Conservation (phyloP, 2,329 filamentous ascomycete genomes). For the Fusarium verticillioides region DNA sequence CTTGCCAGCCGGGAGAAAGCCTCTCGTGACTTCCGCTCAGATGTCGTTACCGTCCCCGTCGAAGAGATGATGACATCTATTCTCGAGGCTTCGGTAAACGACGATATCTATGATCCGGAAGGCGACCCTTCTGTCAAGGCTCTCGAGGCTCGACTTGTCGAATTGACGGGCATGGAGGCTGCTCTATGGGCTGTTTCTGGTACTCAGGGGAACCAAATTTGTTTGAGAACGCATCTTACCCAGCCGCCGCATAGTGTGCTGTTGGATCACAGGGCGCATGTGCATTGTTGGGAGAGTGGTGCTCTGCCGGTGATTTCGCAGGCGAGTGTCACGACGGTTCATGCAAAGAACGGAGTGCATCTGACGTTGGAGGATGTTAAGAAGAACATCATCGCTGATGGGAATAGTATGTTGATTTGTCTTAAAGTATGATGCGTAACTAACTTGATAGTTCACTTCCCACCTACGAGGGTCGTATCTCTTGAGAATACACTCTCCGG, state of each 20-base stretch:
- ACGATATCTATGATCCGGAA: constrained; percentile 44
- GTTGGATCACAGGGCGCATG: constrained; percentile 76
- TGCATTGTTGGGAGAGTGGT: constrained; percentile 72
- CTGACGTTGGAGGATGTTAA: constrained; percentile 80
- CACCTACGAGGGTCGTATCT: constrained; percentile 80
- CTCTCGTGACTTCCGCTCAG: constrained; percentile 44
- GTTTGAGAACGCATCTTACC: constrained; percentile 43
- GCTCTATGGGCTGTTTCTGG: constrained; percentile 44
- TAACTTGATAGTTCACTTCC: constrained; percentile 74
- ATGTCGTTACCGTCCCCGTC: constrained; percentile 44
- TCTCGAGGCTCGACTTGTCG: constrained; percentile 34
- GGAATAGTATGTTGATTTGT: constrained; percentile 35
- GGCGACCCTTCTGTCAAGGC: constrained; percentile 44
- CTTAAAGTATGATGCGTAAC: not conserved
- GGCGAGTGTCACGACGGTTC: constrained; percentile 72
- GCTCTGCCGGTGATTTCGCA: constrained; percentile 75
- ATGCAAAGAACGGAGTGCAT: constrained; percentile 75
- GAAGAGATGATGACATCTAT: constrained; percentile 46
- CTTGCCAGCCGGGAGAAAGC: constrained; percentile 23
- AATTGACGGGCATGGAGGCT: constrained; percentile 44
- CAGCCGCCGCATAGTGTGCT: constrained; percentile 45
- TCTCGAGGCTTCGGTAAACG: constrained; percentile 43
- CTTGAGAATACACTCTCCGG: constrained; percentile 86
- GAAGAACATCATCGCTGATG: constrained; percentile 43
- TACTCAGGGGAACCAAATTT: constrained; percentile 46